These are phyloP conservation scores for Backusella westeae DNA, from an alignment of 192 early-diverging fungal species.

Conservation along the genomic window DNA sequence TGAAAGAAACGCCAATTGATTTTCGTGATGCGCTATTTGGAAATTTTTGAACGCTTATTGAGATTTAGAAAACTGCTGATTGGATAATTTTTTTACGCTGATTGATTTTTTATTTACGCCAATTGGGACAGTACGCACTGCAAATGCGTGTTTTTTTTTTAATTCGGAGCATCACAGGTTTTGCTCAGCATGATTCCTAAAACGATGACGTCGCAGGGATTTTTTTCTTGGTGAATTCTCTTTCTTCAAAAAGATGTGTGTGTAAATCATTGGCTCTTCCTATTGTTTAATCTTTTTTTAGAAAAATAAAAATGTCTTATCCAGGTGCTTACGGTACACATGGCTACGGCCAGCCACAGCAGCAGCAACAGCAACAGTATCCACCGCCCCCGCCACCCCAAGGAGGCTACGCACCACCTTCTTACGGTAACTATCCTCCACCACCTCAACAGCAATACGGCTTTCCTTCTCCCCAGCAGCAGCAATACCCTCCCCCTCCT, in stretches of 20 bases:
- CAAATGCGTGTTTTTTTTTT: too few relatives aligned
- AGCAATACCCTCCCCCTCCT: background rate
- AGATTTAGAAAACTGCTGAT: too few relatives aligned
- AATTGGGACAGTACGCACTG: too few relatives aligned
- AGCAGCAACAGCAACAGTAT: background rate
- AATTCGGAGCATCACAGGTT: too few relatives aligned
- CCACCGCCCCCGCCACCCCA: background rate
- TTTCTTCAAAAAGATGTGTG: background rate
- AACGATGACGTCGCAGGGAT: background rate
- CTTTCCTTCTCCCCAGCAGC: background rate
- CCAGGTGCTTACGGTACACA: slow-evolving; percentile 30
- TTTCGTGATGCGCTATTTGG: too few relatives aligned
- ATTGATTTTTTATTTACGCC: too few relatives aligned
- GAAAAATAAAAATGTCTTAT: slow-evolving; percentile 15
- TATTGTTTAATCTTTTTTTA: background rate
- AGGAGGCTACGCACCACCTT: background rate
- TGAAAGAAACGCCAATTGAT: too few relatives aligned
- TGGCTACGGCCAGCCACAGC: slow-evolving; percentile 16
- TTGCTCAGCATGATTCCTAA: too few relatives aligned
- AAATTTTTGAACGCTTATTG: too few relatives aligned
- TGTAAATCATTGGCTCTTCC: background rate
- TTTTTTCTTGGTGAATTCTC: background rate
- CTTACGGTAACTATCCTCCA: background rate
- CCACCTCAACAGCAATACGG: background rate
- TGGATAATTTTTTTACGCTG: too few relatives aligned